Evolutionary conservation across 1,139 yeast genomes (phyloP), one percentile per base, ranked within the genome.

Genomic region (Pneumocystis carinii): DNA sequence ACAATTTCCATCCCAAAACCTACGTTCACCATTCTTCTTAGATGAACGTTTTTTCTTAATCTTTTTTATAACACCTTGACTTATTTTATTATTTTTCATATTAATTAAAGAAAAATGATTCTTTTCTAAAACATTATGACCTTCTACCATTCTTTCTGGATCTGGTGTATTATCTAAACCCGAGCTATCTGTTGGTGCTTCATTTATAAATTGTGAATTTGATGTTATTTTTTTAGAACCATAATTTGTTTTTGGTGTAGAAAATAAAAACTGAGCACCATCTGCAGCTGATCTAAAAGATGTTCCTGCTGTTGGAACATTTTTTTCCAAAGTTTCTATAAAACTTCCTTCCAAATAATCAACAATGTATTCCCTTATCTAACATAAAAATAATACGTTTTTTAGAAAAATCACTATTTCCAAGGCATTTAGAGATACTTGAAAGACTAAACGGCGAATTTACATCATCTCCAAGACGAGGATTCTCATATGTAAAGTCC

Each of bases 401-500:
- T 24, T 48, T 48, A 24, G 55, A 48, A 8, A 48, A 24, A 19
- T 48, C 55, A 24, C n/a, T 5, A 48, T 48, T 19, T 8, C 55
- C 55, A 48, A 48, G 29, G 12, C 27, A 48, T 24, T 48, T 48
- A 48, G 55, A 48, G 19, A 63, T 17, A 32, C 41, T 61, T 3
- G 61, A 59, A 17, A 62, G 62, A 12, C 62, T 58, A 29, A 61
- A 62, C n/a, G 65, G 65, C 6, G 63, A 61, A 38, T 62, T 62
- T 19, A 59, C 59, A 24, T 64, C 64, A 24, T 61, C 60, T 35
- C 17, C 53, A 48, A 63, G 36, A 12, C 62, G n/a, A 19, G 59
- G 65, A 55, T 64, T 62, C 29, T 64, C 66, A 59, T 64, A 64
- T 36, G 62, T 63, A 55, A 64, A 64, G 36, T 64, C 66, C 66